A percentile compares a stretch with the other conserved stretches of the same genome.
phyloP scores from a whole-genome alignment of 1,139 yeast species.

The Yamadazyma epiphylla region DNA sequence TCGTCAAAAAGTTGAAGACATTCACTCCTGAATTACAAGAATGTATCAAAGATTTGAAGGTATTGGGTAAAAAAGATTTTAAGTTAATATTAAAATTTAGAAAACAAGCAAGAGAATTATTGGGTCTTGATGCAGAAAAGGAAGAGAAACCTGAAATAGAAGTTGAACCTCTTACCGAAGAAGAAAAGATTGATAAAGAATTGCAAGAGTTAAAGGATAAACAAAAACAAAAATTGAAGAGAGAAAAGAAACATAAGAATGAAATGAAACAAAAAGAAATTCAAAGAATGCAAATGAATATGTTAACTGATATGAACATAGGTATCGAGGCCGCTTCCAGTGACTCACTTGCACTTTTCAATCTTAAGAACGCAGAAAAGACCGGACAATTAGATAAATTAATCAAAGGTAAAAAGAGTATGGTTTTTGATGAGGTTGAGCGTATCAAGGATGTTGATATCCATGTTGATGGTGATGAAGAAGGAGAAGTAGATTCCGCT shows the following conservation, averaged over 20 bases:
- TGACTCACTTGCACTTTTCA: constrained; percentile 80
- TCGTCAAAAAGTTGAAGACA: constrained; percentile 64
- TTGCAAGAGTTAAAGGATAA: constrained; percentile 68
- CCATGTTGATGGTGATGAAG: constrained; percentile 34
- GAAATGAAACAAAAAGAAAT: constrained; percentile 87
- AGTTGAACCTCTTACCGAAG: constrained; percentile 76
- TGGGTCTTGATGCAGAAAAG: constrained; percentile 53
- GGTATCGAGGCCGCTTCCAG: constrained; percentile 90
- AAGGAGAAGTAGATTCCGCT: constrained; percentile 36
- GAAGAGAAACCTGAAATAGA: constrained; percentile 51
- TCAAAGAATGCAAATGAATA: constrained; percentile 90
- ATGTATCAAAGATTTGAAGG: constrained; percentile 87
- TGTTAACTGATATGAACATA: constrained; percentile 88
- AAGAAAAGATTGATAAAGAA: constrained; percentile 85
- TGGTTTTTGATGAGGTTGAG: constrained; percentile 62
- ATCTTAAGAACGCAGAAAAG: constrained; percentile 76
- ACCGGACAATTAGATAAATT: constrained; percentile 76
- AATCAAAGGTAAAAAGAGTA: constrained; percentile 77
- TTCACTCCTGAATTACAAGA: constrained; percentile 76
- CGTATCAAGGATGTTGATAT: constrained; percentile 53
- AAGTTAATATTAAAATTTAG: constrained; percentile 83
- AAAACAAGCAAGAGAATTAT: constrained; percentile 72
- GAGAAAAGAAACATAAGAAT: constrained; percentile 78
- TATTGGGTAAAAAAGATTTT: constrained; percentile 91
- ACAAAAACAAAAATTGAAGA: constrained; percentile 63